Conservation (phyloP, 2,329 filamentous ascomycete species). For the Xylariales sp. region DNA sequence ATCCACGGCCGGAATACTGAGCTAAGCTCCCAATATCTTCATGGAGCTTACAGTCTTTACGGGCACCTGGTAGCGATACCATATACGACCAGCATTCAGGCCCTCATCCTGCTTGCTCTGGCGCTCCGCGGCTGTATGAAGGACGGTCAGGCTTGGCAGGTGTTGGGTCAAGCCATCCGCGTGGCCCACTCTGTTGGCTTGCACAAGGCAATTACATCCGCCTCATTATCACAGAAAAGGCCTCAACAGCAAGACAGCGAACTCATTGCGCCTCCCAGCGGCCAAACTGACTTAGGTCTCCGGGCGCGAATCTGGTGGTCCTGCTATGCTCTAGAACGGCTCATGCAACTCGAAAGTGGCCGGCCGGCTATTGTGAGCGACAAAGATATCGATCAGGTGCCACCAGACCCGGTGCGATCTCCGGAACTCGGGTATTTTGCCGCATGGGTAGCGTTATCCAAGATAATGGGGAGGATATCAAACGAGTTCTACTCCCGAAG, state of each 20-base stretch:
- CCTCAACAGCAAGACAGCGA: neutral
- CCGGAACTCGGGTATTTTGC: conserved; percentile 9
- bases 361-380: conserved; percentile 16
- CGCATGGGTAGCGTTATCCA: conserved; percentile 10
- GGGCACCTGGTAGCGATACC: conserved; percentile 14
- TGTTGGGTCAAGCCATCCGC: conserved; percentile 17
- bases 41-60: conserved; percentile 13
- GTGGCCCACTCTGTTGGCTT: conserved; percentile 20
- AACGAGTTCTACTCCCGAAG: conserved; percentile 11
- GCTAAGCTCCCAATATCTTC: conserved; percentile 9
- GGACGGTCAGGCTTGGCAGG: conserved; percentile 21
- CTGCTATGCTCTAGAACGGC: conserved; percentile 15
- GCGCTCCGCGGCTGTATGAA: conserved; percentile 13
- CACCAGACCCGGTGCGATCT: neutral
- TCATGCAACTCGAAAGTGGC: conserved; percentile 19
- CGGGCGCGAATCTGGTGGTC: conserved; percentile 18
- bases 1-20: conserved; percentile 8
- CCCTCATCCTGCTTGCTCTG: conserved; percentile 13
- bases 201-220: conserved; percentile 9
- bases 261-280: too few relatives aligned
- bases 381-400: conserved; percentile 10
- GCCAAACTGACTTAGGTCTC: conserved; percentile 1
- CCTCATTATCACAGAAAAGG: neutral
- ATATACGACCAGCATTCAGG: conserved; percentile 15
- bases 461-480: conserved; percentile 12